Evolutionary conservation across 805 yeast genomes (phyloP).

Genomic region (Wickerhamiella alocasiicola): DNA sequence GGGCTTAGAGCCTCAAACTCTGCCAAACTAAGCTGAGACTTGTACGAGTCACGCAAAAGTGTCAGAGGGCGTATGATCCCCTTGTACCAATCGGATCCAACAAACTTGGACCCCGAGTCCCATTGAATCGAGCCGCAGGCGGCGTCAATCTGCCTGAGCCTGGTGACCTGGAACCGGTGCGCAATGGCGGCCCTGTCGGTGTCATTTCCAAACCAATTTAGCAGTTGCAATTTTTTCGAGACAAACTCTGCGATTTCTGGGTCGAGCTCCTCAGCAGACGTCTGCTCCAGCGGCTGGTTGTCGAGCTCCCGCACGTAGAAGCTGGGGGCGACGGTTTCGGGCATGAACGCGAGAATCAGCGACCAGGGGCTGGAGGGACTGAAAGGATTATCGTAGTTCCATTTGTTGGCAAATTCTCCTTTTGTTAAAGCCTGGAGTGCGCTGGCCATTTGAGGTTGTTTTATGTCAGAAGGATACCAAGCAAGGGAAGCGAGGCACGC

Average conservation of each 20-base stretch:
- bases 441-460: background rate
- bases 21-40: conserved; percentile 10
- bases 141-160: conserved; percentile 24
- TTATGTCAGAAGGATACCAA: conserved; percentile 9
- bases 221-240: conserved; percentile 8
- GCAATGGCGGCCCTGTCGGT: conserved; percentile 2
- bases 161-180: conserved; percentile 21
- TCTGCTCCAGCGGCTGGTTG: background rate
- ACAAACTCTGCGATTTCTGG: conserved; percentile 14
- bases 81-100: conserved; percentile 21
- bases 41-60: conserved; percentile 15
- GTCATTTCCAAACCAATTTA: conserved; percentile 20
- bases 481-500: conserved; percentile 1
- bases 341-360: conserved; percentile 23
- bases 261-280: conserved; percentile 14
- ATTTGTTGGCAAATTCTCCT: background rate
- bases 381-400: conserved; percentile 11
- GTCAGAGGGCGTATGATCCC: conserved; percentile 24
- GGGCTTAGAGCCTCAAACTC: conserved; percentile 17
- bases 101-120: conserved; percentile 13
- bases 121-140: conserved; percentile 16
- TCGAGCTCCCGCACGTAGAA: conserved; percentile 12
- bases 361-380: conserved; percentile 24
- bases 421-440: background rate
- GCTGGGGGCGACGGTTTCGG: conserved; percentile 23